Evolutionary conservation across 2,329 filamentous ascomycete species (phyloP).

Genomic region (Geosmithia flava): DNA sequence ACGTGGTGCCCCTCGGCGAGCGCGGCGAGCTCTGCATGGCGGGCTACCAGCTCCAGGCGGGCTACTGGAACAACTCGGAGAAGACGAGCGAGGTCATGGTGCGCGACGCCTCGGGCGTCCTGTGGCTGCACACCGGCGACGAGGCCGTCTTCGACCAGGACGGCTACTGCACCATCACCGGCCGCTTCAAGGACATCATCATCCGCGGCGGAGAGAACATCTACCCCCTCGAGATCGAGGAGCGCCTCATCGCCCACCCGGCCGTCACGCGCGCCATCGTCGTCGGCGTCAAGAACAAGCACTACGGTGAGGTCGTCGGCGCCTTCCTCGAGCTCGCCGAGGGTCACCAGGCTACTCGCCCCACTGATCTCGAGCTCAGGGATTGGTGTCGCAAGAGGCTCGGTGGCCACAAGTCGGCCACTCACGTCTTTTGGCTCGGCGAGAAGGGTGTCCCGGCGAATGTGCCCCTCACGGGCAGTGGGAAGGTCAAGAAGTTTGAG

Average conservation of each 20-base stretch:
- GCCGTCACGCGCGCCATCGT: constrained; percentile 53
- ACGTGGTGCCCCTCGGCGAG: constrained; percentile 53
- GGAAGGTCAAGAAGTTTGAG: constrained; percentile 58
- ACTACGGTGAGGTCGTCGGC: constrained; percentile 62
- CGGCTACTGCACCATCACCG: constrained; percentile 62
- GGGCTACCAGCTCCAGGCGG: constrained; percentile 62
- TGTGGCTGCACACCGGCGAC: constrained; percentile 59
- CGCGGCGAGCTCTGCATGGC: constrained; percentile 67
- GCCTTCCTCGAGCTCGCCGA: constrained; percentile 42
- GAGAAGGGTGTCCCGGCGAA: constrained; percentile 39
- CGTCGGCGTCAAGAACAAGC: constrained; percentile 55
- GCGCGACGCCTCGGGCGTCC: constrained; percentile 35
- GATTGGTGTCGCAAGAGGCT: constrained; percentile 50
- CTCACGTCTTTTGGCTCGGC: constrained; percentile 67
- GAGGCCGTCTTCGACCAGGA: constrained; percentile 54
- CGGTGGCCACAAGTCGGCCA: constrained; percentile 56
- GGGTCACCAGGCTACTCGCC: constrained; percentile 26
- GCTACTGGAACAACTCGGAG: constrained; percentile 57
- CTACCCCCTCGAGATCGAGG: constrained; percentile 66
- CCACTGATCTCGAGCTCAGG: constrained; percentile 40
- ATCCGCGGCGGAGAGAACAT: constrained; percentile 65
- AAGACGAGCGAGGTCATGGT: constrained; percentile 56
- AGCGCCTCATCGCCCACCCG: constrained; percentile 54
- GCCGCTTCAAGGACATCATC: constrained; percentile 69
- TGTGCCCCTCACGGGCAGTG: constrained; percentile 58